Evolutionary conservation across 805 yeast genomes (phyloP).

Genomic region (Saccharomycopsis guyanensis): DNA sequence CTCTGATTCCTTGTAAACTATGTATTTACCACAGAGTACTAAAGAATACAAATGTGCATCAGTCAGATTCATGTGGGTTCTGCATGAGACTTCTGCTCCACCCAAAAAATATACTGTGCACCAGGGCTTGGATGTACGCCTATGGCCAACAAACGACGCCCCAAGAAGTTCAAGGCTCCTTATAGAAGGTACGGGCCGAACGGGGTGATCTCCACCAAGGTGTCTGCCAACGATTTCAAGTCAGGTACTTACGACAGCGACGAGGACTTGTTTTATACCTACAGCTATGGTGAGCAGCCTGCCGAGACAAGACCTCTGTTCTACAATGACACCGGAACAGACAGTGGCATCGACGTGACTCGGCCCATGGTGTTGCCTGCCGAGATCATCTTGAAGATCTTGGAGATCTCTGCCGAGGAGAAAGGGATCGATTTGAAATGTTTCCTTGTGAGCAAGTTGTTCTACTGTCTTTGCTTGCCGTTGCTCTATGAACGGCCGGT

Average conservation of each 20-base stretch:
- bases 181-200: slow-evolving; percentile 62
- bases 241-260: slow-evolving; percentile 12
- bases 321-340: slow-evolving; percentile 2
- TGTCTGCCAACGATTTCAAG: slow-evolving; percentile 15
- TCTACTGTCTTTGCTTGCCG: slow-evolving; percentile 57
- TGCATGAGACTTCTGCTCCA: too few species aligned
- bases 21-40: too few species aligned
- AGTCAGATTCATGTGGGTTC: too few species aligned
- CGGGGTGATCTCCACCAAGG: slow-evolving; percentile 16
- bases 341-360: not conserved
- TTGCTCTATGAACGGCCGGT: slow-evolving; percentile 56
- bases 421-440: slow-evolving; percentile 38
- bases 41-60: too few species aligned
- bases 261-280: slow-evolving; percentile 18
- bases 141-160: slow-evolving; percentile 88
- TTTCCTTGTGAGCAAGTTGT: slow-evolving; percentile 51
- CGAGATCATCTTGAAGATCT: slow-evolving; percentile 39
- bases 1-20: too few species aligned
- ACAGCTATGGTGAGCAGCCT: slow-evolving; percentile 15
- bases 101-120: too few species aligned
- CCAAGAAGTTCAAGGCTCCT: slow-evolving; percentile 74
- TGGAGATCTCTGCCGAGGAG: slow-evolving; percentile 25
- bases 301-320: slow-evolving; percentile 20
- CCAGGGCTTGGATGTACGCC: too few species aligned
- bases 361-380: slow-evolving; percentile 32